These are phyloP conservation scores for Tolypocladium nubicola DNA, from an alignment of 2,329 filamentous ascomycete species.

Conservation along the genomic window DNA sequence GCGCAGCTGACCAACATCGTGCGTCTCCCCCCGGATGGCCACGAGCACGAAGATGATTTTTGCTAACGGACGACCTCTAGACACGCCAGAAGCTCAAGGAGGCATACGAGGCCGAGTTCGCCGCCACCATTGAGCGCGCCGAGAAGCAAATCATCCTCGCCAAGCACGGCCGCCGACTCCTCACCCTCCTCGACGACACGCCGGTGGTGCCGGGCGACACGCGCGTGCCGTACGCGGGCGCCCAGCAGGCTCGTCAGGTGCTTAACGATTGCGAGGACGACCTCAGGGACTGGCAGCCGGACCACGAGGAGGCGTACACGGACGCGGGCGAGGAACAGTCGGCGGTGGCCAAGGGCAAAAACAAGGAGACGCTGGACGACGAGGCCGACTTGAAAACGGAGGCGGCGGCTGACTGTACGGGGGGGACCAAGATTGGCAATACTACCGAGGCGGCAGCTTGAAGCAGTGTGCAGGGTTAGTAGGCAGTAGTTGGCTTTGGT, in stretches of 20 bases:
- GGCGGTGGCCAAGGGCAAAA: slow-evolving; percentile 15
- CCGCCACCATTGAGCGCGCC: slow-evolving; percentile 85
- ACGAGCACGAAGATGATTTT: background rate
- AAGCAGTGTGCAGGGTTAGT: background rate
- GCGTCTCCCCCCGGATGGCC: slow-evolving; percentile 22
- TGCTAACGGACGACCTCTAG: slow-evolving; percentile 28
- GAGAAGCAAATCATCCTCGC: slow-evolving; percentile 96
- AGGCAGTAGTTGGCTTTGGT: background rate
- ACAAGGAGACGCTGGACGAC: slow-evolving; percentile 11
- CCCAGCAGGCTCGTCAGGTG: slow-evolving; percentile 64
- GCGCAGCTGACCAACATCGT: slow-evolving; percentile 93
- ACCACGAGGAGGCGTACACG: slow-evolving; percentile 26
- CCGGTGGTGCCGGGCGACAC: slow-evolving; percentile 80
- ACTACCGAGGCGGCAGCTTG: background rate
- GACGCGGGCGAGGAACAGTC: slow-evolving; percentile 11
- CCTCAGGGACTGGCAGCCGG: slow-evolving; percentile 61
- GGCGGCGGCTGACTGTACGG: background rate
- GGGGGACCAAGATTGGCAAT: background rate
- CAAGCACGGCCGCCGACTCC: slow-evolving; percentile 74
- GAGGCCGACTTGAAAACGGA: background rate
- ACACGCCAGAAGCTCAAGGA: slow-evolving; percentile 95
- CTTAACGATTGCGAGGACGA: slow-evolving; percentile 90
- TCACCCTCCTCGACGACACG: slow-evolving; percentile 80
- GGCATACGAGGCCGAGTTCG: slow-evolving; percentile 80
- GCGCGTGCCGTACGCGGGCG: slow-evolving; percentile 56